Evolutionary conservation across 176 grass and related monocot species (phyloP).

Genomic region (Hsuehochloa calcarea): DNA sequence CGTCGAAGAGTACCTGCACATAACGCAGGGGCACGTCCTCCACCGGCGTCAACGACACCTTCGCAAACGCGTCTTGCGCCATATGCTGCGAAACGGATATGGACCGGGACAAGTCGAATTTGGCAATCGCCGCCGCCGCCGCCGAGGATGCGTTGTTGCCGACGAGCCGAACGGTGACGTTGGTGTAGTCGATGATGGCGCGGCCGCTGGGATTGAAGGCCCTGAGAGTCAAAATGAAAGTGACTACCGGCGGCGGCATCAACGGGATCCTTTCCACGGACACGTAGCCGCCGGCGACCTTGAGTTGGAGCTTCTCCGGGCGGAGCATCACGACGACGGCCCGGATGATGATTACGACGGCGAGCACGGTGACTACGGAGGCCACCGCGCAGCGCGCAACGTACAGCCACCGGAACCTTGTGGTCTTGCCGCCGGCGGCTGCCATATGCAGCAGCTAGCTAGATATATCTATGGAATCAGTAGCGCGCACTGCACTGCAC

Average conservation of each 20-base stretch:
- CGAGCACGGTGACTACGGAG: neutral
- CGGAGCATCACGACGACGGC: constrained; percentile 19
- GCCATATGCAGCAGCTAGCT: neutral
- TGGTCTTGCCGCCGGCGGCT: neutral
- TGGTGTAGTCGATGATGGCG: neutral
- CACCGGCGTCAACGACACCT: too few species aligned
- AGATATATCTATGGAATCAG: too few species aligned
- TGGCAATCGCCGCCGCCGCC: too few species aligned
- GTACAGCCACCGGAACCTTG: neutral
- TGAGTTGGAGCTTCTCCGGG: neutral
- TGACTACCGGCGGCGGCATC: neutral
- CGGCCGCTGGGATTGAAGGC: constrained; percentile 23
- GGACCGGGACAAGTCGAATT: too few species aligned
- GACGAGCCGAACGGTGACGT: neutral
- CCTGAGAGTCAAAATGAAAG: neutral
- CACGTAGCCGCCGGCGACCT: neutral
- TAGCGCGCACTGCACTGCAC: too few species aligned
- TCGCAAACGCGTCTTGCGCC: too few species aligned
- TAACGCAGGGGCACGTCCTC: too few species aligned
- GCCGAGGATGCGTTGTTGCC: neutral
- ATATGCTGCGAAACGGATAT: too few species aligned
- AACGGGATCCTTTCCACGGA: neutral
- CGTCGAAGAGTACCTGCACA: too few species aligned
- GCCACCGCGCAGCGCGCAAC: constrained; percentile 10
- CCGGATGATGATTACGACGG: neutral